Evolutionary conservation across 2,329 filamentous ascomycete genomes (phyloP), one percentile per base, ranked within the genome.

Genomic region (Elsinoe arachidis): DNA sequence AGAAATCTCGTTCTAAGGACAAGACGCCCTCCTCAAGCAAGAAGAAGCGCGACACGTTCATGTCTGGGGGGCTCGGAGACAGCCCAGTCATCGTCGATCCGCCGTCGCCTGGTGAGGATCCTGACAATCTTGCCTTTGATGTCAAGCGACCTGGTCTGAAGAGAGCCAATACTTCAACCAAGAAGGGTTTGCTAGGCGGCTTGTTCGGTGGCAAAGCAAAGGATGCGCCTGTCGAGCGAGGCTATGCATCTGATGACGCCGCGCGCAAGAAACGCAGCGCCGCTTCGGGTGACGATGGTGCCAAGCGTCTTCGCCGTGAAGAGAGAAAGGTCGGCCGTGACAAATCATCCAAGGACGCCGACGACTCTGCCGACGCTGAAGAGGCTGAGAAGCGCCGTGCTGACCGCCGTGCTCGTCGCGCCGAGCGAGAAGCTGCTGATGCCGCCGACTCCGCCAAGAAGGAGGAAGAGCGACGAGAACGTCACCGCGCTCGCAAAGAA

Each of bases 131-230:
- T 14, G 43, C 54, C 17, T 53, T 53, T 34, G 70, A 74, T 9
- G 73, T 75, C 52, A 72, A 72, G 60, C 77, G 80, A 62, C 74
- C 78, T 55, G 71, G 79, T 35, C 64, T 84, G 47, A 83, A 80
- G 66, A 80, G 85, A 49, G 80, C 82, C 37, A 81, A 78, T 62
- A 85, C 85, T 3, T 80, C 74, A 56, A 76, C 83, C 2, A 84
- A 66, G 71, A 82, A 55, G 78, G 79, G 80, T 19, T 69, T 84
- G 14, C 80, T 82, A 72, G 78, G 80, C n/a, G 79, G 80, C n/a
- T 76, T 66, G 60, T 72, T 78, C 53, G 76, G 65, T 59, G 65
- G 55, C 70, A 71, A 67, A 68, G 62, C 23, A 49, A 56, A 34
- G 17, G 55, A 38, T 65, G 68, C 34, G 60, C 65, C 4, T 65